Evolutionary conservation across 2,329 filamentous ascomycete species (phyloP), one percentile per base, ranked within the genome.

Genomic region (Alternaria consortialis): DNA sequence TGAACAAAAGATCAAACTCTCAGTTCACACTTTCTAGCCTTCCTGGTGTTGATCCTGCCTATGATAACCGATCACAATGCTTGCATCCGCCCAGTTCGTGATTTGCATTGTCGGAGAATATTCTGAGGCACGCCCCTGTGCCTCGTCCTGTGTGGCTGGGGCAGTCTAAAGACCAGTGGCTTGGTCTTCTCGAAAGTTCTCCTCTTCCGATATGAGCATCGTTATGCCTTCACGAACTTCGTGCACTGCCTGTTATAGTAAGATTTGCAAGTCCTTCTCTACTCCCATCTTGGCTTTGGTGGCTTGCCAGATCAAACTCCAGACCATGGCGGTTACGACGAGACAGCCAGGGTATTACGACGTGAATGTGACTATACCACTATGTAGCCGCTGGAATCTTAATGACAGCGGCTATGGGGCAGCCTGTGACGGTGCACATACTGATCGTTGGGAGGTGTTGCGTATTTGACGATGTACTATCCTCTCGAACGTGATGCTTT

Each of bases 151-250:
- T 53, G 47, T 56, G 48, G 48, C 50, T 62, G 37, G 40, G 32
- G 23, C 44, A n/a, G 55, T 8, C 46, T 44, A 42, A 36, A 37
- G 37, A 52, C 42, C 34, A 15, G 57, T 44, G 27, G 15, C 31
- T 31, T 40, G 31, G 47, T 61, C 37, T 68, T 72, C 65, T 70
- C 42, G 70, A 72, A 70, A 63, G 63, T 52, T 43, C 32, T 56
- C 44, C 52, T 25, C 51, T 52, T 42, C 34, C 25, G 15, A 46
- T 52, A 46, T 27, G 20, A 52, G 8, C 15, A 40, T 40, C 32
- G 29, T n/a, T 5, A 36, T 51, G 46, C 53, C 29, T 57, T 53
- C 23, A 52, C 29, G 27, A 29, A 42, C 12, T 48, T 58, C 44
- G 46, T 56, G 25, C 57, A 37, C 44, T 51, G 27, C 46, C 43